Percentiles rank a stretch among this genome's conserved stretches.
Evolutionary conservation across 2,329 filamentous ascomycete genomes (phyloP).

Genomic region (Septoria petroselini): DNA sequence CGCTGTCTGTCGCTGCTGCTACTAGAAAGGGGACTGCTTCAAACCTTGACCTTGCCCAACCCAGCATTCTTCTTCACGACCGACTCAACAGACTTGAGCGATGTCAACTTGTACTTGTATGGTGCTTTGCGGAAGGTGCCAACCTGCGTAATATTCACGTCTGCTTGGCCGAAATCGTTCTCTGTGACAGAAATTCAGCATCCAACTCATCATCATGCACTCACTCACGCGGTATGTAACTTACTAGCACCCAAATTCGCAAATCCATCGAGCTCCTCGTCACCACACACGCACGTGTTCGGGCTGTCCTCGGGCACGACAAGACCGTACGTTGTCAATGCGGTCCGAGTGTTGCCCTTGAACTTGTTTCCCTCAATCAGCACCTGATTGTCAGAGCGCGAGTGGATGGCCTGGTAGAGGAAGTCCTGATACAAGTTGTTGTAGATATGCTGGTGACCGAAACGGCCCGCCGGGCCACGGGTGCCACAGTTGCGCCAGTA

Average conservation of each 20-base stretch:
- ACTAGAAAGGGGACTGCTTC: neutral
- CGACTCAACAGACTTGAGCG: slow-evolving; percentile 9
- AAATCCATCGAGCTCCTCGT: slow-evolving; percentile 55
- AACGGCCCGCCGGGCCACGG: slow-evolving; percentile 49
- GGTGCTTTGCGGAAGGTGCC: slow-evolving; percentile 51
- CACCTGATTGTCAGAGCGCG: slow-evolving; percentile 50
- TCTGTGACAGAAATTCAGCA: slow-evolving; percentile 22
- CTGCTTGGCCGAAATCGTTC: slow-evolving; percentile 51
- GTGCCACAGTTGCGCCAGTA: slow-evolving; percentile 49
- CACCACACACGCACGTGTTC: slow-evolving; percentile 53
- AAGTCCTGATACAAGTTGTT: slow-evolving; percentile 52
- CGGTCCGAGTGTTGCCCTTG: slow-evolving; percentile 48
- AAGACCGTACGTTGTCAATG: slow-evolving; percentile 54
- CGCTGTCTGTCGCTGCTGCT: too few species aligned
- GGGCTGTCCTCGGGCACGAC: slow-evolving; percentile 56
- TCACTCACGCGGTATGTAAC: too few species aligned
- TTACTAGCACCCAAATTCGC: slow-evolving; percentile 54
- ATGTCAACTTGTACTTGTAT: slow-evolving; percentile 51
- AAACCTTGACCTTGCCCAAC: slow-evolving; percentile 19
- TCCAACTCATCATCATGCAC: too few species aligned
- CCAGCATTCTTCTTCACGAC: slow-evolving; percentile 15
- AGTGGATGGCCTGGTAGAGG: slow-evolving; percentile 50
- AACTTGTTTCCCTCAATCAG: slow-evolving; percentile 52
- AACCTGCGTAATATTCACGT: slow-evolving; percentile 53
- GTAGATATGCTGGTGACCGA: slow-evolving; percentile 51